Base-by-base conservation (phyloP, 1,284 basidiomycete species). In the Termitomyces sp. region DNA sequence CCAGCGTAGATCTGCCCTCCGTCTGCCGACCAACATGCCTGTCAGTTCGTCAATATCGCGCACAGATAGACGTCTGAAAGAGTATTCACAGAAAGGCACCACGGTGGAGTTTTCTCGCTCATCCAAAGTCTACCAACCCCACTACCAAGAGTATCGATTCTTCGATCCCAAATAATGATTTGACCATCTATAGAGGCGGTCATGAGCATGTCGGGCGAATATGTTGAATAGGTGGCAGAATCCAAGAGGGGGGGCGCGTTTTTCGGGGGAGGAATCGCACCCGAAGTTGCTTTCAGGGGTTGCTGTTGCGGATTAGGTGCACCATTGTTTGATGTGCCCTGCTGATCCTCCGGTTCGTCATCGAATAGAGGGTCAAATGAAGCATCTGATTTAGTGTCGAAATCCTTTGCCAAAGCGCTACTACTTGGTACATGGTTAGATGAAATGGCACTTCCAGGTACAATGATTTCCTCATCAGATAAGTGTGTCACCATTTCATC, bases 11-110 rank as follows among this genome's bases (percentile, higher is more conserved):
- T 86, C 62, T 94, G 88, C 9, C 80, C 81, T 9, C 96, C 96
- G 60, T 92, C 86, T 2, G 86, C 81, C 15, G 92, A 93, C 93
- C 95, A 99, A 67, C 88, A 92, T n/a, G 93, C 93, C 93, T 96
- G 64, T 41, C 31, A 41, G 44, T 24, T 56, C 45, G 48, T 57
- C 43, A 52, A 41, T 10, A 24, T 53, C 34, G 24, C 26, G 45
- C 41, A n/a, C n/a, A 21, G 31, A 36, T 30, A 24, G 45, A 61
- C 15, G 31, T n/a, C 54, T 36, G 39, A 55, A 52, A 39, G 30
- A 51, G 51, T 55, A 75, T 82, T 67, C 68, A 92, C 88, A 62
- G 93, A 94, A 66, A 95, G 83, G 72, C 94, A 97, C 95, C 95
- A 98, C 0, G 95, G 95, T 21, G 94, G 93, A 9, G 92, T 93